Conservation (phyloP, 139 green algal genomes). For the Coelastrella sp. region DNA sequence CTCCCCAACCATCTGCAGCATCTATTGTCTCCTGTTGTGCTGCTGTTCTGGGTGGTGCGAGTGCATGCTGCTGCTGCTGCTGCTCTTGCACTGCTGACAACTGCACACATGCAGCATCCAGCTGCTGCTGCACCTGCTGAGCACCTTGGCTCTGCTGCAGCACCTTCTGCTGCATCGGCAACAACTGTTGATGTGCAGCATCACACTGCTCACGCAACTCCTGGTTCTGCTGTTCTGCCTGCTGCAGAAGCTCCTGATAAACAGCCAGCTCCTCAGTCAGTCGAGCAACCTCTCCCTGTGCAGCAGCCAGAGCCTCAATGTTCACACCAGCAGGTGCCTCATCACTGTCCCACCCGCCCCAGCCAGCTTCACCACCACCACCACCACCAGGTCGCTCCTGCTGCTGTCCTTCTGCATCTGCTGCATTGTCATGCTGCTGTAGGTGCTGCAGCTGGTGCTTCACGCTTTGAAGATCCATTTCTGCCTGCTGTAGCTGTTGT, state of each 20-base stretch:
- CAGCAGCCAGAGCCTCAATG: not conserved
- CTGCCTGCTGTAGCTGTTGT: conserved; percentile 3
- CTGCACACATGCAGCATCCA: not conserved
- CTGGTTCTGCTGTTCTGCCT: not conserved
- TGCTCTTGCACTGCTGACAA: not conserved
- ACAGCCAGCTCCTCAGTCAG: not conserved
- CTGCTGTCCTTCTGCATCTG: not conserved
- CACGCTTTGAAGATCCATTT: not conserved
- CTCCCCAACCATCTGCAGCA: conserved; percentile 18
- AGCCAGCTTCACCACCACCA: conserved; percentile 12
- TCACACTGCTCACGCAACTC: not conserved
- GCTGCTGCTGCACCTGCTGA: conserved; percentile 20
- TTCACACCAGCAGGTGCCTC: not conserved
- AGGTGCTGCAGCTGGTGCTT: not conserved
- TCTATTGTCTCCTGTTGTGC: not conserved
- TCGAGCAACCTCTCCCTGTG: not conserved
- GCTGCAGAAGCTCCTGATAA: not conserved
- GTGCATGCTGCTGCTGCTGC: not conserved
- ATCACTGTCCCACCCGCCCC: conserved; percentile 1
- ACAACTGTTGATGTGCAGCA: not conserved
- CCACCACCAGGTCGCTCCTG: not conserved
- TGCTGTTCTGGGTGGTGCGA: not conserved
- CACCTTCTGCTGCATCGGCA: not conserved
- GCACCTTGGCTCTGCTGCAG: not conserved
- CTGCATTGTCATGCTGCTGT: conserved; percentile 15